Conservation (phyloP, 495 filamentous ascomycete genomes). For the Penicillium daleae region DNA sequence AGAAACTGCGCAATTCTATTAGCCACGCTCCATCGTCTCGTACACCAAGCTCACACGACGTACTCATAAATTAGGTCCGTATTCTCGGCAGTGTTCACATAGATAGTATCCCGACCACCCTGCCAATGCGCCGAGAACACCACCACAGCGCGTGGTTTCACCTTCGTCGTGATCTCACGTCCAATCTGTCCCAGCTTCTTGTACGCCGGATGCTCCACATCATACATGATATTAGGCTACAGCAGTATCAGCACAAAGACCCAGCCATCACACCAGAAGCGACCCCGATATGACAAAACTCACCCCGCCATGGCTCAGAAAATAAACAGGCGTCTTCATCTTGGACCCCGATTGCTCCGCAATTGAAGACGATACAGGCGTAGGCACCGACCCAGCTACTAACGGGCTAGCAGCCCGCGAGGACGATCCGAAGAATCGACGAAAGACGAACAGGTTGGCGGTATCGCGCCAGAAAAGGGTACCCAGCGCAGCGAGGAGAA, state of each 20-base stretch:
- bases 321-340: slow-evolving; percentile 69
- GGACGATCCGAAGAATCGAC: slow-evolving; percentile 30
- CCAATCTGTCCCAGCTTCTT: slow-evolving; percentile 69
- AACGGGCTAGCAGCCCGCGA: slow-evolving; percentile 16
- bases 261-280: not conserved
- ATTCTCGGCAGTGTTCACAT: slow-evolving; percentile 72
- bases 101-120: slow-evolving; percentile 57
- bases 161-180: slow-evolving; percentile 75
- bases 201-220: slow-evolving; percentile 74
- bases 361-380: not conserved
- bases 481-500: slow-evolving; percentile 23
- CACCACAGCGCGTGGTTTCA: slow-evolving; percentile 79
- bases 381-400: slow-evolving; percentile 10
- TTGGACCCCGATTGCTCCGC: slow-evolving; percentile 3
- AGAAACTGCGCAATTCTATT: slow-evolving; percentile 56
- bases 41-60: slow-evolving; percentile 28
- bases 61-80: slow-evolving; percentile 84
- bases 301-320: slow-evolving; percentile 78
- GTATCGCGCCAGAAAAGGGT: slow-evolving; percentile 22
- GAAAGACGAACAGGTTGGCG: slow-evolving; percentile 41
- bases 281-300: slow-evolving; percentile 31
- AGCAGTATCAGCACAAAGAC: not conserved
- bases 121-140: slow-evolving; percentile 93
- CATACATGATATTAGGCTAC: slow-evolving; percentile 76
- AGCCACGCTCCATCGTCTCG: not conserved